phyloP scores from a whole-genome alignment of 1,284 basidiomycete genomes.

The Heterobasidion annosum region DNA sequence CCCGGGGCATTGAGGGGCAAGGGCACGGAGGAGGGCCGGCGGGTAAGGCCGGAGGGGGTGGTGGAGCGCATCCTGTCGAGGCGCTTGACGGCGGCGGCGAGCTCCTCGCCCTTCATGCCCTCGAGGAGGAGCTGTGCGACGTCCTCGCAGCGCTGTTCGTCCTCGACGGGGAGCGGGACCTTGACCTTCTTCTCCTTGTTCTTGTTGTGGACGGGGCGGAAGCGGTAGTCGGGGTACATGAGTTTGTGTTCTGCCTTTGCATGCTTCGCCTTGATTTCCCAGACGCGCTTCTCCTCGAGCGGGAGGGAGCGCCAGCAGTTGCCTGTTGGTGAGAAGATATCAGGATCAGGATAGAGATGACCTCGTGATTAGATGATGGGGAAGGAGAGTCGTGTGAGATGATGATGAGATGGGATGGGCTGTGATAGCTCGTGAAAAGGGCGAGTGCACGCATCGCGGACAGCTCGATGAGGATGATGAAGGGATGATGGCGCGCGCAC shows the following conservation, averaged over 20 bases:
- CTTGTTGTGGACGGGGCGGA: conserved; percentile 61
- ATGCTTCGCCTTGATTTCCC: conserved; percentile 56
- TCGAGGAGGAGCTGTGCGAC: conserved; percentile 58
- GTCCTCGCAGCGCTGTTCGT: conserved; percentile 29
- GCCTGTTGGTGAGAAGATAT: conserved; percentile 24
- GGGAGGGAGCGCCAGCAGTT: conserved; percentile 63
- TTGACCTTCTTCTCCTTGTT: conserved; percentile 30
- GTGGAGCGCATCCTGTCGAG: conserved; percentile 31
- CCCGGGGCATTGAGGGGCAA: not conserved
- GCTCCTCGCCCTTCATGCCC: conserved; percentile 40
- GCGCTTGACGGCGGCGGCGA: conserved; percentile 52
- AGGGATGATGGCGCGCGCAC: conserved; percentile 23
- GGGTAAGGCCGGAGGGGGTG: conserved; percentile 16
- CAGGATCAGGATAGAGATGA: not conserved
- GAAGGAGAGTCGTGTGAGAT: not conserved
- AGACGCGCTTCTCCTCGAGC: conserved; percentile 54
- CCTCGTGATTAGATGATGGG: not conserved
- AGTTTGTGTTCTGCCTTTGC: conserved; percentile 60
- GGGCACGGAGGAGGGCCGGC: conserved; percentile 58
- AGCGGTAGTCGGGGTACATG: conserved; percentile 61
- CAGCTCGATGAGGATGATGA: too few species aligned
- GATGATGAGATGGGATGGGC: too few species aligned
- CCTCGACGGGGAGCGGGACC: conserved; percentile 22
- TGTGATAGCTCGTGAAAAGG: too few species aligned
- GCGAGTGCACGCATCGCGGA: too few species aligned